Base-by-base conservation (phyloP, 169 alveolate genomes). In the Neospora caninum region DNA sequence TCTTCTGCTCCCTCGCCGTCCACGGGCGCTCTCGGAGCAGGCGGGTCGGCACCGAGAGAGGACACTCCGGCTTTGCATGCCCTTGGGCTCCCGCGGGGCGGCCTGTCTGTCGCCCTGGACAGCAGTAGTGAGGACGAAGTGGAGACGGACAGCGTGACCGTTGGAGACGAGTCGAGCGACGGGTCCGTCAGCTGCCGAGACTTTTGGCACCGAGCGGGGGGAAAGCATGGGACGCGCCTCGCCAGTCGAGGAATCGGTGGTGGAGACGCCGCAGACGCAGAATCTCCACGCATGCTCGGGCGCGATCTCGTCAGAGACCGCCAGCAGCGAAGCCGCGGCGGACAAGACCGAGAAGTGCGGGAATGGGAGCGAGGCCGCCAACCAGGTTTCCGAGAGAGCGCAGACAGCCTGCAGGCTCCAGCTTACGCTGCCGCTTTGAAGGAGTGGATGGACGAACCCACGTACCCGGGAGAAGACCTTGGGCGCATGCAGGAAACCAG, bases 181-280 rank as follows among this genome's bases (percentile, higher is more conserved):
- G 73, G 88, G 88, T 43, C 80, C 88, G 49, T 91, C 88, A 91
- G 53, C 88, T 91, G 41, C 49, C 73, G 80, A 91, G 93, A 31
- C 78, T 78, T 16, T 42, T 91, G 93, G 93, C 73, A 54, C 78
- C 69, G 58, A 43, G 93, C 93, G 41, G 93, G 13, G 88, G 88
- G 34, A 58, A 88, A 16, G 93, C 93, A 49, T 4, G 58, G 22
- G 13, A 13, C 13, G 58, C 22, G 58, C 13, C 13, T 7, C 58
- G 13, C 58, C 22, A 4, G 13, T 13, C 58, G 58, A 49, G 13
- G 58, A 49, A 13, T 49, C 58, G 4, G 22, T 13, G 58, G 58
- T 49, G 58, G 58, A 4, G 58, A 49, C 22, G 13, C 58, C 4
- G 58, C 58, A 49, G 58, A 49, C 13, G 58, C 58, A 49, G 58